Conservation (phyloP, 2,329 filamentous ascomycete genomes). For the Epichloe glyceriae region DNA sequence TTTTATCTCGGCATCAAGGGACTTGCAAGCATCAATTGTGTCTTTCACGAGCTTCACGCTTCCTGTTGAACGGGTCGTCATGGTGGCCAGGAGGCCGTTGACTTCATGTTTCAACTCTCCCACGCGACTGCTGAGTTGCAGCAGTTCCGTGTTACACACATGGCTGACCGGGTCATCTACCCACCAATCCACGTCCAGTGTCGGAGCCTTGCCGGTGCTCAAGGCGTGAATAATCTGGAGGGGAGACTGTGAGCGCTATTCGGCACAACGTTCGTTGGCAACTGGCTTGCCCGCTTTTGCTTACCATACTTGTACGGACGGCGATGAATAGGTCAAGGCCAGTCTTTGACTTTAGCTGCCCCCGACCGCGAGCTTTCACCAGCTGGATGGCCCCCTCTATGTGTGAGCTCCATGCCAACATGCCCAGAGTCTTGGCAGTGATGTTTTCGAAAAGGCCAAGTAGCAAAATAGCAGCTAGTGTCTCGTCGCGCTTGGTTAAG, state of each 20-base stretch:
- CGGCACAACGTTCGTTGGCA: too few relatives aligned
- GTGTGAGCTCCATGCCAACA: slow-evolving; percentile 47
- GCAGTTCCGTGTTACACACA: slow-evolving; percentile 29
- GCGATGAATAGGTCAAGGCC: slow-evolving; percentile 43
- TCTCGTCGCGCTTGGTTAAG: slow-evolving; percentile 36
- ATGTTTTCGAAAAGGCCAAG: slow-evolving; percentile 49
- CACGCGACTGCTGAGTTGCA: slow-evolving; percentile 37
- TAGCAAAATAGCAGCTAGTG: slow-evolving; percentile 44
- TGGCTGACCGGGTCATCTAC: slow-evolving; percentile 36
- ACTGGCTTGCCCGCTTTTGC: too few relatives aligned
- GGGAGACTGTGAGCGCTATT: not conserved
- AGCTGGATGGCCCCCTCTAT: slow-evolving; percentile 48
- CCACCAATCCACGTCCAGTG: slow-evolving; percentile 46
- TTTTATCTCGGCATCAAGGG: slow-evolving; percentile 36
- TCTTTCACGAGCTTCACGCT: slow-evolving; percentile 36
- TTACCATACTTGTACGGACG: slow-evolving; percentile 46
- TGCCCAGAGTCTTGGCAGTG: slow-evolving; percentile 37
- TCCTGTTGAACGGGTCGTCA: slow-evolving; percentile 30
- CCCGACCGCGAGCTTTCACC: slow-evolving; percentile 41
- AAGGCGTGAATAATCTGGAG: slow-evolving; percentile 41
- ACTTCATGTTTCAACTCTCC: slow-evolving; percentile 40
- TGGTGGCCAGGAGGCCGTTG: slow-evolving; percentile 32
- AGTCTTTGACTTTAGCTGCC: slow-evolving; percentile 36
- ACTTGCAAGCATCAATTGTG: slow-evolving; percentile 37
- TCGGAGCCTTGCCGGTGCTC: slow-evolving; percentile 35